Percentiles rank a stretch among this genome's conserved stretches.
Evolutionary conservation across 805 yeast genomes (phyloP).

Genomic region (Teunomyces lycoperdinae): DNA sequence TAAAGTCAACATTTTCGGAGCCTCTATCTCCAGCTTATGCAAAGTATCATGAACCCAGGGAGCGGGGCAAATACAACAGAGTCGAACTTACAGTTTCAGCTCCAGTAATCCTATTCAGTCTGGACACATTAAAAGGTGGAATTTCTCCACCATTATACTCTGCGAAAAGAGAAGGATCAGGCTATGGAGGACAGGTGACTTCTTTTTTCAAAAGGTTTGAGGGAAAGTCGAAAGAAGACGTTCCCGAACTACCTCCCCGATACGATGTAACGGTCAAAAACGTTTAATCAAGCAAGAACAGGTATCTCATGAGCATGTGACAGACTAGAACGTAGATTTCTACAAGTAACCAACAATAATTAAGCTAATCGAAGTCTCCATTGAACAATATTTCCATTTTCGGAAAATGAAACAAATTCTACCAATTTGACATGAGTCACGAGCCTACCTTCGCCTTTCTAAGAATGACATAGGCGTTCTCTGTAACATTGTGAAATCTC

Average conservation of each 20-base stretch:
- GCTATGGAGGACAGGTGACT: neutral
- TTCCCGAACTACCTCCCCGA: neutral
- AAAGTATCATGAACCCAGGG: neutral
- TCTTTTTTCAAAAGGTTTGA: neutral
- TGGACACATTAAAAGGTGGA: slow-evolving; percentile 9
- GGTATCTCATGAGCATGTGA: too few relatives aligned
- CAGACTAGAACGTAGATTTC: too few relatives aligned
- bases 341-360: too few relatives aligned
- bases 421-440: too few relatives aligned
- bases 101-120: slow-evolving; percentile 10
- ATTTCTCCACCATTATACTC: slow-evolving; percentile 12
- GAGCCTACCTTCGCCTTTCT: too few relatives aligned
- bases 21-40: neutral
- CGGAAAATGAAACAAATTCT: too few relatives aligned
- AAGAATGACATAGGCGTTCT: too few relatives aligned
- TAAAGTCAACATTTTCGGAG: neutral
- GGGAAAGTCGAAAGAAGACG: neutral
- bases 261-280: neutral
- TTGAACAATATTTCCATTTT: too few relatives aligned
- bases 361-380: too few relatives aligned
- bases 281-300: too few relatives aligned
- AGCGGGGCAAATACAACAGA: slow-evolving; percentile 2
- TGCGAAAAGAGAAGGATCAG: neutral
- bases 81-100: slow-evolving; percentile 13
- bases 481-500: too few relatives aligned